These are phyloP conservation scores for Cordyceps fumosorosea DNA, from an alignment of 2,329 filamentous ascomycete genomes.

Conservation along the genomic window DNA sequence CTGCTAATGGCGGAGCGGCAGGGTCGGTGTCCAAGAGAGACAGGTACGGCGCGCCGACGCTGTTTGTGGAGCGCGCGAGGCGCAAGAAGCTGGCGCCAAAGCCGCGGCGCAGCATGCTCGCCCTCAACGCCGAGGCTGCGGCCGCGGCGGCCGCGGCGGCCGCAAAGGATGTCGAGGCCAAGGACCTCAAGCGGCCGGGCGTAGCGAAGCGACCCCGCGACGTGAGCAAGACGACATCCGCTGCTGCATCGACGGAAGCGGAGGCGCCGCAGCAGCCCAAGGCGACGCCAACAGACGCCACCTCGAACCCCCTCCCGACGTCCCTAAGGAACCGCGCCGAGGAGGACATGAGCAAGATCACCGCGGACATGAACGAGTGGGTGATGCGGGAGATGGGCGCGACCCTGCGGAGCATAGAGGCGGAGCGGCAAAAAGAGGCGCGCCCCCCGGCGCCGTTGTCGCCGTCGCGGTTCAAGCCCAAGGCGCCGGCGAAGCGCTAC, in stretches of 20 bases:
- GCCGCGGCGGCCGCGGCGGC: neutral
- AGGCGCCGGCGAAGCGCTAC: conserved; percentile 47
- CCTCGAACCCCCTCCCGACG: conserved; percentile 25
- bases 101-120: conserved; percentile 17
- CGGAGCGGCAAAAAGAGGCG: conserved; percentile 28
- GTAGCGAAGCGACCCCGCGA: conserved; percentile 21
- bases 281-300: neutral
- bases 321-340: conserved; percentile 27
- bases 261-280: neutral
- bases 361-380: conserved; percentile 52
- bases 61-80: conserved; percentile 50
- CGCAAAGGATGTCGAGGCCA: conserved; percentile 16
- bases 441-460: neutral
- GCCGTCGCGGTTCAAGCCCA: conserved; percentile 42
- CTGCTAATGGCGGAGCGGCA: conserved; percentile 16
- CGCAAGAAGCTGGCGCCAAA: conserved; percentile 26
- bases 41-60: conserved; percentile 34
- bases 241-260: neutral
- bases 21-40: conserved; percentile 34
- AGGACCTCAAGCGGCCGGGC: conserved; percentile 29
- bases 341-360: conserved; percentile 43
- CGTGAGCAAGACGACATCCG: neutral
- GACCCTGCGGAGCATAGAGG: conserved; percentile 42
- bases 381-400: conserved; percentile 52
- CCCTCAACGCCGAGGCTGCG: neutral